Percentiles rank a stretch among this genome's conserved stretches.
These are phyloP conservation scores for Crithidia expoeki DNA, from an alignment of 208 protist species.

Conservation along the genomic window DNA sequence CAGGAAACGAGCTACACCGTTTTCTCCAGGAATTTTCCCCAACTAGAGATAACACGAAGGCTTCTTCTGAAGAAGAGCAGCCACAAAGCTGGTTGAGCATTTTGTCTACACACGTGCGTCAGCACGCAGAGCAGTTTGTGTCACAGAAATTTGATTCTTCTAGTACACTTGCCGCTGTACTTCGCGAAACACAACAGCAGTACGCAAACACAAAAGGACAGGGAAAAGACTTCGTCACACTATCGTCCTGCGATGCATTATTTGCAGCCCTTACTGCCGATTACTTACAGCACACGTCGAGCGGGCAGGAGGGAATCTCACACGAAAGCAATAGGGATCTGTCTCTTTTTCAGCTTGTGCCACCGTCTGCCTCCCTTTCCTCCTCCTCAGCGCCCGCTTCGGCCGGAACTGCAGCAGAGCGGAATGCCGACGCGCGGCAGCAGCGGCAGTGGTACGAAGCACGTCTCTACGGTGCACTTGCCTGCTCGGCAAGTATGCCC, in stretches of 20 bases:
- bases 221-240: not conserved
- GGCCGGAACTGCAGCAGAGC: not conserved
- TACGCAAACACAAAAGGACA: not conserved
- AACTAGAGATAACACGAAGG: not conserved
- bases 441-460: constrained; percentile 33
- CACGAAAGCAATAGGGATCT: not conserved
- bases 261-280: constrained; percentile 40
- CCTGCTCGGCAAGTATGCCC: constrained; percentile 18
- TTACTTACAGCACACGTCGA: constrained; percentile 11
- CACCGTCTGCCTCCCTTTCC: not conserved
- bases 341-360: constrained; percentile 15
- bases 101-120: constrained; percentile 7
- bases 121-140: constrained; percentile 13
- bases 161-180: not conserved
- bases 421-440: not conserved
- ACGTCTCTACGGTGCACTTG: constrained; percentile 33
- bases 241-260: constrained; percentile 18
- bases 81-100: constrained; percentile 10
- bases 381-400: not conserved
- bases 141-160: not conserved
- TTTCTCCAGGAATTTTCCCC: not conserved
- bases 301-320: not conserved
- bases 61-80: not conserved
- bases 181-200: constrained; percentile 15
- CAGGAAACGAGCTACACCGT: constrained; percentile 11